A percentile compares a stretch with the other conserved stretches of the same genome.
These are phyloP conservation scores for Tetraselmis striata DNA, from an alignment of 139 green algal species.

Conservation along the genomic window DNA sequence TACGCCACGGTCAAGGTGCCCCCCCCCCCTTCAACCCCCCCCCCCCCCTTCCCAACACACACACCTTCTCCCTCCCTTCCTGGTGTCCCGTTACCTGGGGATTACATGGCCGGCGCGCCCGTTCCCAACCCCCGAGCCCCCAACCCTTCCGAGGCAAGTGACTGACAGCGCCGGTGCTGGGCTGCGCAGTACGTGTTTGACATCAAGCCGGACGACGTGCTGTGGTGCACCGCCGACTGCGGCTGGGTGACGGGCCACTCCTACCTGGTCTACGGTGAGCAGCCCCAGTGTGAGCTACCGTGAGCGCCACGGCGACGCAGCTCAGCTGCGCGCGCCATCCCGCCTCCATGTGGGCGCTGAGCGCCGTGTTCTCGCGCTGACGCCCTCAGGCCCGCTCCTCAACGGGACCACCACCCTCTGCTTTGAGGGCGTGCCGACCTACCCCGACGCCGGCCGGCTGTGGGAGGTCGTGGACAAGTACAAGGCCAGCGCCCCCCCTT, in stretches of 20 bases:
- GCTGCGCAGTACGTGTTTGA: slow-evolving; percentile 42
- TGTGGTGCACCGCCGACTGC: slow-evolving; percentile 50
- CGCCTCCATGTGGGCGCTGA: too few relatives aligned
- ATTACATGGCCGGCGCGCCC: too few relatives aligned
- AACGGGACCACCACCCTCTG: slow-evolving; percentile 27
- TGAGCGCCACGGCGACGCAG: too few relatives aligned
- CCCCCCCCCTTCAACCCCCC: slow-evolving; percentile 67
- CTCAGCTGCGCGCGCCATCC: neutral
- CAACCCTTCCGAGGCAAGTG: too few relatives aligned
- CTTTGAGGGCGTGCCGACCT: slow-evolving; percentile 48
- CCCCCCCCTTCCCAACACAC: too few relatives aligned
- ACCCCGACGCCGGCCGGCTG: slow-evolving; percentile 31
- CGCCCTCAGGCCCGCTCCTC: slow-evolving; percentile 25
- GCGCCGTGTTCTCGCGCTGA: too few relatives aligned
- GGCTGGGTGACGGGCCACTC: slow-evolving; percentile 61
- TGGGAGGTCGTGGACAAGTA: slow-evolving; percentile 46
- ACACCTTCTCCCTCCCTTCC: too few relatives aligned
- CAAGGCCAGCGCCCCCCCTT: slow-evolving; percentile 10
- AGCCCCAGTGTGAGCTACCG: slow-evolving; percentile 37
- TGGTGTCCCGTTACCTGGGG: too few relatives aligned
- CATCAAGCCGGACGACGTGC: slow-evolving; percentile 32
- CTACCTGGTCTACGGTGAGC: slow-evolving; percentile 44
- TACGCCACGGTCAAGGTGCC: slow-evolving; percentile 30
- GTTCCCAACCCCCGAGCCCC: too few relatives aligned
- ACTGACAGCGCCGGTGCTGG: too few relatives aligned